Percentiles rank a stretch among this genome's conserved stretches.
Conservation (phyloP, 139 green algal genomes). For the Micromonas commoda region DNA sequence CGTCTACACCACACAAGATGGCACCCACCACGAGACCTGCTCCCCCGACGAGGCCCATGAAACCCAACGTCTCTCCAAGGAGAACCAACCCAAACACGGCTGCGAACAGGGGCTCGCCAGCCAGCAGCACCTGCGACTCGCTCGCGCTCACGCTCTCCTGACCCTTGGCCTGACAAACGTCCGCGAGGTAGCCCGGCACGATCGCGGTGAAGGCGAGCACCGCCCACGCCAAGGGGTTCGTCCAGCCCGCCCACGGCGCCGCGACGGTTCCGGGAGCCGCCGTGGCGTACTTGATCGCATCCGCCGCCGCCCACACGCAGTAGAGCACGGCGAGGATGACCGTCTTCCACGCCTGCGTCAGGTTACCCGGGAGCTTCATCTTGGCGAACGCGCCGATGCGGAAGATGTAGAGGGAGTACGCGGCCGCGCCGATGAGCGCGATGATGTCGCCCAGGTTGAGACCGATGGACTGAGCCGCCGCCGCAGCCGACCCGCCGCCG, state of each 20-base stretch:
- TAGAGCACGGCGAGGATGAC: slow-evolving; percentile 9
- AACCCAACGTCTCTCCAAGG: slow-evolving; percentile 12
- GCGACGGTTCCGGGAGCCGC: background rate
- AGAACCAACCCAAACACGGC: slow-evolving; percentile 1
- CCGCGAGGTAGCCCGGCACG: slow-evolving; percentile 4
- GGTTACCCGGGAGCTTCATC: background rate
- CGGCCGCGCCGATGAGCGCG: background rate
- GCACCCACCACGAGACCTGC: background rate
- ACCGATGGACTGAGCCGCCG: background rate
- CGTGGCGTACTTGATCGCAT: background rate
- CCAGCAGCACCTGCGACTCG: slow-evolving; percentile 12
- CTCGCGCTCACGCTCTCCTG: slow-evolving; percentile 12
- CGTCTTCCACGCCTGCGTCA: slow-evolving; percentile 19
- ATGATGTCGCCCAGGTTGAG: slow-evolving; percentile 22
- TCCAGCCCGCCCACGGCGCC: background rate
- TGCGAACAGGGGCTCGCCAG: slow-evolving; percentile 19
- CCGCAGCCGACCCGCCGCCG: background rate
- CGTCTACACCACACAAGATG: background rate
- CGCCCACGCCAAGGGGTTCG: background rate
- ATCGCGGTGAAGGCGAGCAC: slow-evolving; percentile 17
- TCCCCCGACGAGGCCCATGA: background rate
- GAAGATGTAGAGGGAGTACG: slow-evolving; percentile 23
- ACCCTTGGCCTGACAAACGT: slow-evolving; percentile 20
- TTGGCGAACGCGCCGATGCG: slow-evolving; percentile 4
- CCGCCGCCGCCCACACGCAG: background rate